Conservation (phyloP, 2,329 filamentous ascomycete species). For the Nigrospora sphaerica region DNA sequence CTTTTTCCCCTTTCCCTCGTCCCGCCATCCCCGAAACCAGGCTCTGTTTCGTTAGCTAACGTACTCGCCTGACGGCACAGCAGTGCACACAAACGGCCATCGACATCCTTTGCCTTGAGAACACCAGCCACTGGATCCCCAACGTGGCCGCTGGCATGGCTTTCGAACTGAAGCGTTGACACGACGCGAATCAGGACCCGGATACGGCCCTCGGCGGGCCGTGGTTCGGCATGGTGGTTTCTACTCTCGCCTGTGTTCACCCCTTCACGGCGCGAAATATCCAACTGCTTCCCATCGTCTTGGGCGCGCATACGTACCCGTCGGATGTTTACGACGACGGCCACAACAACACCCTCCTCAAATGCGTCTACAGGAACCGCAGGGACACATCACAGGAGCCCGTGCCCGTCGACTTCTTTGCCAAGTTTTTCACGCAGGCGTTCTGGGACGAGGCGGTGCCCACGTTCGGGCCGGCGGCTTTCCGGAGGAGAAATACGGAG, state of each 20-base stretch:
- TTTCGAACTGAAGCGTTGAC: not conserved
- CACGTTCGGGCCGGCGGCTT: constrained; percentile 8
- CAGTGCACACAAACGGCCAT: not conserved
- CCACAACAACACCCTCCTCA: too few relatives aligned
- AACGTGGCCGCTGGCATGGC: not conserved
- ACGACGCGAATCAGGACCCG: not conserved
- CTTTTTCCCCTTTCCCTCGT: not conserved
- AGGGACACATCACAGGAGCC: not conserved
- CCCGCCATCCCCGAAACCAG: too few relatives aligned
- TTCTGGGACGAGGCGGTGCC: constrained; percentile 16
- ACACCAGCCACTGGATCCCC: not conserved
- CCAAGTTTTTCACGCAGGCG: constrained; percentile 14
- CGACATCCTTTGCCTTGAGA: not conserved
- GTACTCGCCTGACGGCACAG: not conserved
- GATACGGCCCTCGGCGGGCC: not conserved
- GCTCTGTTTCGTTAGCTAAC: too few relatives aligned
- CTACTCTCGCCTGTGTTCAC: not conserved
- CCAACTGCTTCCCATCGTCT: too few relatives aligned
- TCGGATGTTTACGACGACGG: too few relatives aligned
- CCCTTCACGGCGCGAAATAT: too few relatives aligned
- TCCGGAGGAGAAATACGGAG: constrained; percentile 7
- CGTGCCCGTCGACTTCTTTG: constrained; percentile 10
- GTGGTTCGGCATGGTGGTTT: not conserved
- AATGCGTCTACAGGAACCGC: too few relatives aligned
- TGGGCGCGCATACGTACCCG: too few relatives aligned